Conservation (phyloP, 192 early-diverging fungal species). For the Irineochytrium annulatum region DNA sequence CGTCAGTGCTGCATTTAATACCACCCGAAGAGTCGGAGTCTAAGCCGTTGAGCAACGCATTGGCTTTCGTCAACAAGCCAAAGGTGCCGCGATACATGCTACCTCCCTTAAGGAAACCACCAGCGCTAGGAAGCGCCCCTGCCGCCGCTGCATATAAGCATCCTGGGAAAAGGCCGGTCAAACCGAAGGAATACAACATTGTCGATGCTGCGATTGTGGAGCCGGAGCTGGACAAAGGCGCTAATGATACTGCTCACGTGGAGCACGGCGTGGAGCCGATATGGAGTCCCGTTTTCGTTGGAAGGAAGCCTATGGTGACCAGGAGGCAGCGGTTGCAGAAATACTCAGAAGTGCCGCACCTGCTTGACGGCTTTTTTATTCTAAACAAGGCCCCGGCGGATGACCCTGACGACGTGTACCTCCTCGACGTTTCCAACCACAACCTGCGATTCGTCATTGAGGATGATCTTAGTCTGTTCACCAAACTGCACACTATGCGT, state of each 20-base stretch:
- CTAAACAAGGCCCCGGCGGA: conserved; percentile 43
- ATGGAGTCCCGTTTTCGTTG: neutral
- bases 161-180: too few species aligned
- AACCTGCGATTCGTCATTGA: conserved; percentile 46
- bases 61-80: too few species aligned
- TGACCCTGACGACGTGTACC: conserved; percentile 45
- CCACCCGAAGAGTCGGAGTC: too few species aligned
- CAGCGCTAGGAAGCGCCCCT: neutral
- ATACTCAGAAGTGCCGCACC: neutral
- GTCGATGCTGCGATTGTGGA: neutral
- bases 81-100: too few species aligned
- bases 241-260: neutral
- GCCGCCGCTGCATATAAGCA: too few species aligned
- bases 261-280: neutral
- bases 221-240: neutral
- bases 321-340: neutral
- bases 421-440: conserved; percentile 34
- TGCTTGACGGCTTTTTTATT: neutral
- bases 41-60: too few species aligned
- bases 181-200: conserved; percentile 1
- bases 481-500: conserved; percentile 42
- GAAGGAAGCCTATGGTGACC: neutral
- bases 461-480: conserved; percentile 49
- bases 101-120: neutral
- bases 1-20: too few species aligned